Base-by-base conservation (phyloP, 805 yeast genomes). In the Ogataea pignaliae region DNA sequence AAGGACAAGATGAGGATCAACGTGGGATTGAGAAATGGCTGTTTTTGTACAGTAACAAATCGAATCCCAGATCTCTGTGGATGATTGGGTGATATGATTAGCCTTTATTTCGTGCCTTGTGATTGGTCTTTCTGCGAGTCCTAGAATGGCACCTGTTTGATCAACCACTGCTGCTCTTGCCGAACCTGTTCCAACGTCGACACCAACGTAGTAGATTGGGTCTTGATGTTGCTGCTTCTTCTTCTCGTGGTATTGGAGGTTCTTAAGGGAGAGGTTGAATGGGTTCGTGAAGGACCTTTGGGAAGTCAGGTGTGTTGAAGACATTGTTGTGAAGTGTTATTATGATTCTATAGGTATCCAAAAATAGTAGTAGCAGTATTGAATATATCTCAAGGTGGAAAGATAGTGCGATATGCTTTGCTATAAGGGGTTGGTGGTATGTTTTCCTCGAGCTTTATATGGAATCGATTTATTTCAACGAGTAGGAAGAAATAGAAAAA, bases 91-190 rank as follows among this genome's bases (percentile, higher is more conserved):
- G 57, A 86, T 85, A 63, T 73, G 77, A 59, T 76, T 79, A 28
- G 87, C 78, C 65, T 82, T 79, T 64, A 87, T 63, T 66, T 86
- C 85, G 64, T 83, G 81, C 68, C 96, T 68, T 44, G 84, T 76
- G 50, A 86, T 86, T 28, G 89, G 85, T 46, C 89, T 75, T 56
- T 90, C 89, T 15, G 90, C 79, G 40, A 89, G 66, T 0, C 88
- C 84, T 40, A 88, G 66, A 42, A 93, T 89, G 36, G 85, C 81
- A 39, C 98, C 98, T 35, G 75, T 70, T 55, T 81, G 77, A 63
- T 90, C 93, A 50, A 91, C 87, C 13, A 93, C 71, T 56, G 96
- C 91, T 5, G 98, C 98, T 51, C 99, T 74, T 6, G 97, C 97
- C 2, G 96, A 86, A 13, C 98, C 99, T 0, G 98, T 90, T n/a